Evolutionary conservation across 805 yeast species (phyloP).

Genomic region (Kodamaea kaohsiungensis): DNA sequence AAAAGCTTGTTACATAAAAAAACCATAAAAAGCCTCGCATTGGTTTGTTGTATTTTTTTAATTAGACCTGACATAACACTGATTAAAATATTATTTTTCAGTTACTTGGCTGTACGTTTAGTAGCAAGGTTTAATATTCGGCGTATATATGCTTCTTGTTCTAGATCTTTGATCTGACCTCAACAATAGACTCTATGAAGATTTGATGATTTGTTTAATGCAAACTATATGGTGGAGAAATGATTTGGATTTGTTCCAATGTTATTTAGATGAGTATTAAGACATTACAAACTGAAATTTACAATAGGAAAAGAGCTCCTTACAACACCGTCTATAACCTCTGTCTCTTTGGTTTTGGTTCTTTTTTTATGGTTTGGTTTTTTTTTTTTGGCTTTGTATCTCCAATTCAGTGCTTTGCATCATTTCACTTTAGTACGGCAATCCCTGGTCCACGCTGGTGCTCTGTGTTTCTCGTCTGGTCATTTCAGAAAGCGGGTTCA

Average conservation of each 20-base stretch:
- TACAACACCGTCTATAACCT: conserved; percentile 1
- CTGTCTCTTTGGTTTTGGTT: background rate
- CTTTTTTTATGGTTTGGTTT: background rate
- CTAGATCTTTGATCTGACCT: background rate
- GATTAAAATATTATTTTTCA: background rate
- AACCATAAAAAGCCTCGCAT: background rate
- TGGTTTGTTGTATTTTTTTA: background rate
- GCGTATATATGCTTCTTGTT: background rate
- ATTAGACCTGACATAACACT: background rate
- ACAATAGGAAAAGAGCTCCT: background rate
- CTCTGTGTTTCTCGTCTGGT: background rate
- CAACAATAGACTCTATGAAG: background rate
- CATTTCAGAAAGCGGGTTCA: background rate
- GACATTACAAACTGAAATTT: background rate
- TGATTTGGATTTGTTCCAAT: background rate
- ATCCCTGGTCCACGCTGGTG: background rate
- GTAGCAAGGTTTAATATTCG: background rate
- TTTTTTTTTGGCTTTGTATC: background rate
- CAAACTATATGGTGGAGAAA: background rate
- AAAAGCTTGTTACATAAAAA: background rate
- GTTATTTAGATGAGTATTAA: background rate
- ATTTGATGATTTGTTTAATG: background rate
- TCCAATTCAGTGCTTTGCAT: background rate
- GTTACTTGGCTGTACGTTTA: background rate
- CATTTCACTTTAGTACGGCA: background rate